phyloP scores from a whole-genome alignment of 139 green algal genomes.

The Monoraphidium neglectum region DNA sequence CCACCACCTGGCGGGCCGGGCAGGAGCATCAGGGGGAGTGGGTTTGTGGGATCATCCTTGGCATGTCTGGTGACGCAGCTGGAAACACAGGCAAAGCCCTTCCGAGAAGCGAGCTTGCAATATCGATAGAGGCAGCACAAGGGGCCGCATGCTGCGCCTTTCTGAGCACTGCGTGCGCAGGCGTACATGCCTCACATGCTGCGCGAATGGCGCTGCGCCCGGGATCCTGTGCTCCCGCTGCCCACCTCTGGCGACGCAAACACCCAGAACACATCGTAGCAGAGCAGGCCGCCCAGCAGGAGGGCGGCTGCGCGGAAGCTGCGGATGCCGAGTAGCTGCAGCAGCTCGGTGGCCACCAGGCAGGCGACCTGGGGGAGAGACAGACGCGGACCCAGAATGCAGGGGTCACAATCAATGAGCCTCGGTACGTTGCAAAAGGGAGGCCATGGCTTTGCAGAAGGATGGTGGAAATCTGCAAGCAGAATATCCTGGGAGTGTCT shows the following conservation, averaged over 20 bases:
- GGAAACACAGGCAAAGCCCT: too few species aligned
- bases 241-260: constrained; percentile 53
- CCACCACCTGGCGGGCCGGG: too few species aligned
- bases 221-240: too few species aligned
- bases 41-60: too few species aligned
- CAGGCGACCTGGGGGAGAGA: constrained; percentile 34
- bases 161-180: too few species aligned
- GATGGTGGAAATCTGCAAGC: background rate
- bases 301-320: constrained; percentile 76
- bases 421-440: background rate
- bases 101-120: too few species aligned
- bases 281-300: constrained; percentile 83
- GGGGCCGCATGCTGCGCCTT: too few species aligned
- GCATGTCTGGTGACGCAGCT: too few species aligned
- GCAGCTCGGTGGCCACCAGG: constrained; percentile 58
- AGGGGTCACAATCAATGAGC: background rate
- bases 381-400: background rate
- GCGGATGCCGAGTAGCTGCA: constrained; percentile 72
- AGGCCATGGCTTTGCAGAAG: background rate
- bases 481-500: background rate
- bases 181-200: too few species aligned
- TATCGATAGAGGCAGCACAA: too few species aligned
- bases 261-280: constrained; percentile 95
- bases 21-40: too few species aligned
- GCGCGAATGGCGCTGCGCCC: too few species aligned